A percentile compares a stretch with the other conserved stretches of the same genome.
Evolutionary conservation across 1,284 basidiomycete genomes (phyloP).

Genomic region (Singerocomus rubriflavus): DNA sequence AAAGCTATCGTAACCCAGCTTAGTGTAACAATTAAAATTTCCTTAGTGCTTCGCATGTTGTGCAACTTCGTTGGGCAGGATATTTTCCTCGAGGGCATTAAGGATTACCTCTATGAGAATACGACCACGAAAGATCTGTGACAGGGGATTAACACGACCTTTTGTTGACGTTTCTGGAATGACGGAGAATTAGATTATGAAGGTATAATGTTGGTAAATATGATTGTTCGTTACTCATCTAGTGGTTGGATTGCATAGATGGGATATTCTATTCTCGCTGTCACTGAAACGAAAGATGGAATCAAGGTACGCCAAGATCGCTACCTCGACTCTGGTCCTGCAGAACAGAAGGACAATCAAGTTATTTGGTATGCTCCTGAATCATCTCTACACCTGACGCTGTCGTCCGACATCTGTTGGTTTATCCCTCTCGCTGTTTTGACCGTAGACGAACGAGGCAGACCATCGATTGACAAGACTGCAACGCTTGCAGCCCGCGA

Average conservation of each 20-base stretch:
- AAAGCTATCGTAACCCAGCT: constrained; percentile 8
- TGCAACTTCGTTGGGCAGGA: constrained; percentile 88
- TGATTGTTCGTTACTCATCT: not conserved
- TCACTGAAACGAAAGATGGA: constrained; percentile 72
- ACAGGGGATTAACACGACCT: no score
- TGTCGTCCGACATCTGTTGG: constrained; percentile 40
- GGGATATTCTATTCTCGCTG: constrained; percentile 86
- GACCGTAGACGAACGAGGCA: constrained; percentile 59
- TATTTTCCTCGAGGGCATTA: constrained; percentile 83
- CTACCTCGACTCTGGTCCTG: constrained; percentile 85
- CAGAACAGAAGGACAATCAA: constrained; percentile 81
- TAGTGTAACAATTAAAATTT: constrained; percentile 4
- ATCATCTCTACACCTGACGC: not conserved
- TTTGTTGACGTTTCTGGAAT: constrained; percentile 76
- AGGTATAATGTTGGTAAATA: constrained; percentile 42
- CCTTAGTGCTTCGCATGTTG: constrained; percentile 87
- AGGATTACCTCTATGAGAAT: constrained; percentile 82
- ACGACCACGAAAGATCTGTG: constrained; percentile 86
- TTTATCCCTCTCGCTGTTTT: constrained; percentile 80
- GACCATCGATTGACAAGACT: constrained; percentile 58
- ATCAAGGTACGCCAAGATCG: constrained; percentile 86
- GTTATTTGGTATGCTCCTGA: constrained; percentile 71
- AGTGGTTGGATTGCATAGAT: constrained; percentile 42
- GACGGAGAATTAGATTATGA: constrained; percentile 92
- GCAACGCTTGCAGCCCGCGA: constrained; percentile 73